Conservation (phyloP, 192 early-diverging fungal genomes). For the Backusella tarrabulga region DNA sequence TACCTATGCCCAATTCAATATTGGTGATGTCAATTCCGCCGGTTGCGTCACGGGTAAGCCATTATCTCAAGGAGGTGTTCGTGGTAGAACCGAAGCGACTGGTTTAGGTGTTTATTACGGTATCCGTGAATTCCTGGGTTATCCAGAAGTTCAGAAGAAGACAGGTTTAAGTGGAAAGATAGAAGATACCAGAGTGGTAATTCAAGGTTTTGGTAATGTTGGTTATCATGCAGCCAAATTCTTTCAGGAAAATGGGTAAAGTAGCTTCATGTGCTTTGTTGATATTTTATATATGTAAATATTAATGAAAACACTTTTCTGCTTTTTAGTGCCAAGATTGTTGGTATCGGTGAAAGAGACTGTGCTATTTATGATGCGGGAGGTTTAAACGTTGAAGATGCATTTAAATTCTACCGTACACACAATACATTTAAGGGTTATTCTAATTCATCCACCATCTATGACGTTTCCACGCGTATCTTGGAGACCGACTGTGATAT, state of each 20-base stretch:
- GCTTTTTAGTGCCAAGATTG: constrained; percentile 64
- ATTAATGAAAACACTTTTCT: background rate
- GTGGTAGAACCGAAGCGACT: constrained; percentile 80
- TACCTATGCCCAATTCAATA: constrained; percentile 81
- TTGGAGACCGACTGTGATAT: constrained; percentile 78
- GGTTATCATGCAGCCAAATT: constrained; percentile 83
- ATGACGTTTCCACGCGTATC: constrained; percentile 50
- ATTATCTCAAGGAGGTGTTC: constrained; percentile 75
- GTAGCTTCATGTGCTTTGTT: background rate
- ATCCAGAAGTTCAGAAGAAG: constrained; percentile 73
- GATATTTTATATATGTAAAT: background rate
- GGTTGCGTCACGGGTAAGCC: constrained; percentile 85
- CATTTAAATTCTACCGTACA: constrained; percentile 59
- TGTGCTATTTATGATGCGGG: constrained; percentile 56
- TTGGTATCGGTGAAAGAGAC: constrained; percentile 74
- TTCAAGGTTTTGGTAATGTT: constrained; percentile 86
- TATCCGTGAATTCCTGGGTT: constrained; percentile 74
- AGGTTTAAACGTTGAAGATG: constrained; percentile 65
- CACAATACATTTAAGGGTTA: constrained; percentile 69
- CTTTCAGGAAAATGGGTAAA: constrained; percentile 66
- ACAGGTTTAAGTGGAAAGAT: constrained; percentile 61
- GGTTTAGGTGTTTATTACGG: constrained; percentile 81
- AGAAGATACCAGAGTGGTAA: constrained; percentile 59
- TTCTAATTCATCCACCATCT: constrained; percentile 52
- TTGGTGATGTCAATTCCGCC: constrained; percentile 72